Percentiles rank a stretch among this genome's conserved stretches.
Evolutionary conservation across 1,284 basidiomycete genomes (phyloP).

Genomic region (Rhodotorula glutinis): DNA sequence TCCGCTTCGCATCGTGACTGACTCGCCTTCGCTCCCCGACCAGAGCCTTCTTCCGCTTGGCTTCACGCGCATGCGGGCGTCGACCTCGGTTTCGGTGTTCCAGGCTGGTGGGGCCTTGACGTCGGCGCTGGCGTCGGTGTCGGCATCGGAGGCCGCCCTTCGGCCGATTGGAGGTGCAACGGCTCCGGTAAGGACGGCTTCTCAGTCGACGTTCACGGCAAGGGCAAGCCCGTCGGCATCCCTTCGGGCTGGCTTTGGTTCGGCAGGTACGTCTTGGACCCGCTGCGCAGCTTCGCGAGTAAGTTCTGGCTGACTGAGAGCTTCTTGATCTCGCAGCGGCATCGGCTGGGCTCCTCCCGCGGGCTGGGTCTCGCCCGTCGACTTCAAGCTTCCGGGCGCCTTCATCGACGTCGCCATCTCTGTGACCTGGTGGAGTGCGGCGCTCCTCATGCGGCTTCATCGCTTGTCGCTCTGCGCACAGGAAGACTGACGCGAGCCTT

Average conservation of each 20-base stretch:
- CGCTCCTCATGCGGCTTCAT: too few species aligned
- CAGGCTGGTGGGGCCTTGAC: conserved; percentile 3
- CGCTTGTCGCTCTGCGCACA: background rate
- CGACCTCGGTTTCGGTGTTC: conserved; percentile 8
- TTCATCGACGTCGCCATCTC: background rate
- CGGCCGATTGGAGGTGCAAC: conserved; percentile 9
- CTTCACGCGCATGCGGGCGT: background rate
- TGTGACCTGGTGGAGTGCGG: conserved; percentile 7
- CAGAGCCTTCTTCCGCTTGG: conserved; percentile 9
- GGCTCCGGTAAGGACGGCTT: conserved; percentile 24
- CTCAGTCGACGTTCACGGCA: conserved; percentile 18
- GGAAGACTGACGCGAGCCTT: too few species aligned
- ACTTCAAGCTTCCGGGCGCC: background rate
- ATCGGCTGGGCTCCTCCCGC: conserved; percentile 21
- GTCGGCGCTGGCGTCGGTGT: too few species aligned
- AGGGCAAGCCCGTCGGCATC: conserved; percentile 9
- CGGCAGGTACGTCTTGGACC: background rate
- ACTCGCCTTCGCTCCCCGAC: too few species aligned
- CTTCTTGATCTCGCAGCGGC: too few species aligned
- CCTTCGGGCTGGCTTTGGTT: conserved; percentile 25
- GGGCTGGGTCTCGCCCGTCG: background rate
- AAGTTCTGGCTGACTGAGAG: background rate
- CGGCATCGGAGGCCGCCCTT: background rate
- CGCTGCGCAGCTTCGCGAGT: background rate
- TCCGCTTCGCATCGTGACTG: too few species aligned